Conservation (phyloP, 75 land plant genomes). For the Adiantum capillusveneris region DNA sequence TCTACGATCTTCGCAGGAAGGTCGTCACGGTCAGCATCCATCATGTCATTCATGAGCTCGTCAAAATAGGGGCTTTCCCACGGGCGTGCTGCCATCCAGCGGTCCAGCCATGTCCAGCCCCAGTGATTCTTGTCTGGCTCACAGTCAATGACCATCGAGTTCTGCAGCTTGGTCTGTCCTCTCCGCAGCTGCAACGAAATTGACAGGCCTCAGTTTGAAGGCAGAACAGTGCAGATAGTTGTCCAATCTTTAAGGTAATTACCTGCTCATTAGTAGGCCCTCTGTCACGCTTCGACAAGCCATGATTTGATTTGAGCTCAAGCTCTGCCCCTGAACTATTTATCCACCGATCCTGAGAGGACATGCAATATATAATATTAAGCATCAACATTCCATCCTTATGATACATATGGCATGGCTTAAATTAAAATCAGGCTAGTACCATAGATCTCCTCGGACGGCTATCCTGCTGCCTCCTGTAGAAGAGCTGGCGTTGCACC, state of each 20-base stretch:
- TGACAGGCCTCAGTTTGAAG: too few species aligned
- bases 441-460: conserved; percentile 43
- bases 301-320: conserved; percentile 15
- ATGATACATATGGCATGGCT: neutral
- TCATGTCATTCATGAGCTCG: conserved; percentile 14
- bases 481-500: conserved; percentile 48
- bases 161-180: conserved; percentile 3
- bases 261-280: too few species aligned
- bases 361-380: neutral
- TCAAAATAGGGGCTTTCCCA: conserved; percentile 50
- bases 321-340: conserved; percentile 5
- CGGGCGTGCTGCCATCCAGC: conserved; percentile 84
- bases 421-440: neutral
- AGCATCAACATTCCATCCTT: neutral
- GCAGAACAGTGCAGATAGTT: too few species aligned
- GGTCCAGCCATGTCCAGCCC: conserved; percentile 97
- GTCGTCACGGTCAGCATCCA: neutral
- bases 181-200: neutral
- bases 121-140: conserved; percentile 48
- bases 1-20: conserved; percentile 51
- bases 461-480: conserved; percentile 23
- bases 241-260: too few species aligned
- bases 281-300: neutral
- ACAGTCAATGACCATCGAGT: conserved; percentile 14
- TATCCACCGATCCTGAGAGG: conserved; percentile 12